These are phyloP conservation scores for Neonectria coccinea DNA, from an alignment of 2,329 filamentous ascomycete species.

Conservation along the genomic window DNA sequence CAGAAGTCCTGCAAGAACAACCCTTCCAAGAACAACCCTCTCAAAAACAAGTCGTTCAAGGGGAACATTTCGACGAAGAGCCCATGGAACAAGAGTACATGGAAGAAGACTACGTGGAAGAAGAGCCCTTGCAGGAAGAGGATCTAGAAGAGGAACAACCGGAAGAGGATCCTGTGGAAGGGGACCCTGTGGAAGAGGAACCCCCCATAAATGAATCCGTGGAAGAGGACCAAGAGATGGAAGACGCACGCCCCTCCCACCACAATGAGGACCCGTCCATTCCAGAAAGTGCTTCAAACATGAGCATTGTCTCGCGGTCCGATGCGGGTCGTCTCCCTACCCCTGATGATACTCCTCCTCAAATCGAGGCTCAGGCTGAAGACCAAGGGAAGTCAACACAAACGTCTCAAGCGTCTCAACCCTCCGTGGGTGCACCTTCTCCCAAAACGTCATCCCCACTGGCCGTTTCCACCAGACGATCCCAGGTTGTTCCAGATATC, in stretches of 20 bases:
- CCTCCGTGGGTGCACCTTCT: constrained; percentile 24
- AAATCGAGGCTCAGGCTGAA: constrained; percentile 43
- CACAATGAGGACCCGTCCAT: constrained; percentile 20
- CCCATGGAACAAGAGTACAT: constrained; percentile 15
- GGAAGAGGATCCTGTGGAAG: constrained; percentile 14
- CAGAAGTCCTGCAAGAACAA: not conserved
- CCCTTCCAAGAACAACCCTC: constrained; percentile 1
- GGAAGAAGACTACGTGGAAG: constrained; percentile 32
- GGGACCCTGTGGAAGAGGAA: constrained; percentile 11
- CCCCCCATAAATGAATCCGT: not conserved
- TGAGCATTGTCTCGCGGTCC: constrained; percentile 51
- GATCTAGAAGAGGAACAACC: constrained; percentile 8
- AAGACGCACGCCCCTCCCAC: constrained; percentile 16
- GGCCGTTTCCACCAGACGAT: constrained; percentile 14
- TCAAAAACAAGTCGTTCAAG: not conserved
- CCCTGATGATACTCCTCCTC: constrained; percentile 64
- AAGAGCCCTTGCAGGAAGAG: constrained; percentile 12
- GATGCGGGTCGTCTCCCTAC: constrained; percentile 62
- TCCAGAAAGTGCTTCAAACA: constrained; percentile 43
- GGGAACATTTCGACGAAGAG: not conserved
- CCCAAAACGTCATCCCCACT: constrained; percentile 19
- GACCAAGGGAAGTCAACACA: constrained; percentile 37
- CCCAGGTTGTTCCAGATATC: constrained; percentile 20
- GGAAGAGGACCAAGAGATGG: constrained; percentile 28
- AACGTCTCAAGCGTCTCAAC: constrained; percentile 30